These are phyloP conservation scores for Claviceps humidiphila DNA, from an alignment of 2,329 filamentous ascomycete species.

Conservation along the genomic window DNA sequence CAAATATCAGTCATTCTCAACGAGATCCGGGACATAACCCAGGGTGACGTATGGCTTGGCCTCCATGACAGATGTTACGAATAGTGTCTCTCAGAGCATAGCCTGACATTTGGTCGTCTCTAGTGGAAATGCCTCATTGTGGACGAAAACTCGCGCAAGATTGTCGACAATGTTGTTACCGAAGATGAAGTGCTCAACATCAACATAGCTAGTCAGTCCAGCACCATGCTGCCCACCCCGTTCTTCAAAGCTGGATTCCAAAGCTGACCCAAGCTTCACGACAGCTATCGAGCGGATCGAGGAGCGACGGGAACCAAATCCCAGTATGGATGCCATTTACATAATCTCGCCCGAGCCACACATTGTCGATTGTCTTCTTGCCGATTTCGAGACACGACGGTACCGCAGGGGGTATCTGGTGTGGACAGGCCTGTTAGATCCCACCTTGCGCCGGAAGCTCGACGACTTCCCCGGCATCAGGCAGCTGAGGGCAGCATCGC, in stretches of 20 bases:
- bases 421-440: conserved; percentile 69
- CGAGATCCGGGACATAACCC: conserved; percentile 61
- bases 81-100: background rate
- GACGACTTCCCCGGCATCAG: conserved; percentile 56
- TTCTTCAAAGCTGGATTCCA: conserved; percentile 4
- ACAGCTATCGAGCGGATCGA: conserved; percentile 91
- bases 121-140: conserved; percentile 96
- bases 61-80: background rate
- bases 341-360: conserved; percentile 74
- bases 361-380: conserved; percentile 85
- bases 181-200: conserved; percentile 96
- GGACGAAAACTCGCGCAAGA: conserved; percentile 68
- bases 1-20: conserved; percentile 20
- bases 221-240: background rate
- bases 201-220: conserved; percentile 78
- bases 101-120: background rate
- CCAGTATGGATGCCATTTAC: conserved; percentile 90
- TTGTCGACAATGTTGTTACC: conserved; percentile 82
- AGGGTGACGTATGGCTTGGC: conserved; percentile 54
- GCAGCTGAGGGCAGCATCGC: conserved; percentile 66
- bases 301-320: conserved; percentile 66
- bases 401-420: conserved; percentile 72
- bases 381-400: conserved; percentile 74
- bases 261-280: conserved; percentile 8
- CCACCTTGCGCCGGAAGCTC: conserved; percentile 57